phyloP scores from a whole-genome alignment of 345 rosid genomes.

The Pistacia vera region DNA sequence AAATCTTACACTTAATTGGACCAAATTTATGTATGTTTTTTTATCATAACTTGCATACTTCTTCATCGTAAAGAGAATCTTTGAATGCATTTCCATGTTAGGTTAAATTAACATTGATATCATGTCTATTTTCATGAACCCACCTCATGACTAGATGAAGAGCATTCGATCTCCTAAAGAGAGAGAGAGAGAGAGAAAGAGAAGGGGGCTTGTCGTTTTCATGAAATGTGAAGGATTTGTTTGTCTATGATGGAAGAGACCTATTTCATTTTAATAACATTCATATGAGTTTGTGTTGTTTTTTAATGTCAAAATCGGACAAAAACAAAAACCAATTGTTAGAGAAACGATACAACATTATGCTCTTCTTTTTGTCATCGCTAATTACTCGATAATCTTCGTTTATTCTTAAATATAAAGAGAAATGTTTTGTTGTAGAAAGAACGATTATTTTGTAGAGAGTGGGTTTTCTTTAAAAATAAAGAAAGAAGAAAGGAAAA shows the following conservation, averaged over 20 bases:
- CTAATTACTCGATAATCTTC: no score
- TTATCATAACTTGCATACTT: neutral
- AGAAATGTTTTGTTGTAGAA: no score
- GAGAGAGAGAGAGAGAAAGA: neutral
- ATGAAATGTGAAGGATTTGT: neutral
- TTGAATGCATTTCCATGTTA: neutral
- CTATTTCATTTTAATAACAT: neutral
- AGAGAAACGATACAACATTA: neutral
- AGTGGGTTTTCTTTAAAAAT: no score
- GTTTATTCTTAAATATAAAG: no score
- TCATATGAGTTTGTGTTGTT: neutral
- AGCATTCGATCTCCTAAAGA: neutral
- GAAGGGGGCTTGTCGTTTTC: neutral
- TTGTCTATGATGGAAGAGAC: slow-evolving; percentile 2
- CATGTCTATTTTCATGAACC: neutral
- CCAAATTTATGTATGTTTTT: neutral
- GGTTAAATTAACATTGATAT: neutral
- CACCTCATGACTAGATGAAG: slow-evolving; percentile 9
- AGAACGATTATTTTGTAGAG: no score
- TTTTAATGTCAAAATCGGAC: neutral
- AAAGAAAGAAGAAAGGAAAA: no score
- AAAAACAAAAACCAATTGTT: no score
- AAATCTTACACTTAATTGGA: slow-evolving; percentile 6
- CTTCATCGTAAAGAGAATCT: slow-evolving; percentile 11
- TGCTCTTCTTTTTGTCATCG: neutral